Base-by-base conservation (phyloP, 305 asterid species). In the Lippia alba region DNA sequence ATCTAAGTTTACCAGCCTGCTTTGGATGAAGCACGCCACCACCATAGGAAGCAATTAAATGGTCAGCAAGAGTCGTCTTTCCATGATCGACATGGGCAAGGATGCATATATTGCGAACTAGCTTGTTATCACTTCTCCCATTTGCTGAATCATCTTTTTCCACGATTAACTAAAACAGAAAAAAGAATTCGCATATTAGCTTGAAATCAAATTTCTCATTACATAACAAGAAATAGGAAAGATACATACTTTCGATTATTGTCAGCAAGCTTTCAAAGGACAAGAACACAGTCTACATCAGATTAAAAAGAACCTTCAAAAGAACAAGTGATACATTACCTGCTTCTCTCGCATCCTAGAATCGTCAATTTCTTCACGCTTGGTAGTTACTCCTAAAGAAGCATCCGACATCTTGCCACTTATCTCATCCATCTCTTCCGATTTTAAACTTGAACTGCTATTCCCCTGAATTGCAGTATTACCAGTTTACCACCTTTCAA, bases 71-170 rank as follows among this genome's bases (percentile, higher is more conserved):
- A 30, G 98, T 94, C 0, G 98, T 94, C 84, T 94, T 94, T 36
- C 98, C 98, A 66, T 94, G 98, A 81, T 94, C 98, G 62, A 94
- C 98, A 74, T 94, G 98, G 5, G 98, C 98, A 45, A 94, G 98
- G 69, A 94, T 94, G 78, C 98, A 94, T 64, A 94, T 91, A 65
- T 94, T 94, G 53, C 98, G 83, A 12, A 84, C 71, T 40, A 76
- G 74, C 74, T 44, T 51, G 46, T 44, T 74, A 66, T 81, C 81
- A 46, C 34, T 78, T 51, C 56, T 74, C 67, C 66, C 77, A 46
- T 60, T 56, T 48, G 77, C 48, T 51, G 63, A 19, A 66, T 66
- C 63, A 58, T 69, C 39, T 54, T 16, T 74, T 71, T 73, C 73
- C 61, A 6, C 24, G 8, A 30, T 48, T 12, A 61, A 56, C 77